Percentiles rank a stretch among this genome's conserved stretches.
These are phyloP conservation scores for Leptographium galeiforme DNA, from an alignment of 2,329 filamentous ascomycete species.

Conservation along the genomic window DNA sequence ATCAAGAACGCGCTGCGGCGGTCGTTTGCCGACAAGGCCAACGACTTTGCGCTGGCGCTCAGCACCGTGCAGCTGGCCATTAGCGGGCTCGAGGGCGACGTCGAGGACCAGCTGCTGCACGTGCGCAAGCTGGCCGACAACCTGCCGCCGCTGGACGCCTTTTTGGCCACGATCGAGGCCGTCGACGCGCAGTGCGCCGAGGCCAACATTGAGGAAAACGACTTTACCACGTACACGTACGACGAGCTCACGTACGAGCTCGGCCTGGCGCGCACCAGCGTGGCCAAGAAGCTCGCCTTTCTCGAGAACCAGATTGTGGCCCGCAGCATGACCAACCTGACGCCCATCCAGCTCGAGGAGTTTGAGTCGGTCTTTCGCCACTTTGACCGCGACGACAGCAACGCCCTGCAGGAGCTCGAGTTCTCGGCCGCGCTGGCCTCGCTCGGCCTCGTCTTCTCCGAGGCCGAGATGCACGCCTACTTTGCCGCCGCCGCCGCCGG, in stretches of 20 bases:
- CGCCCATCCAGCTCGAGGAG: conserved; percentile 93
- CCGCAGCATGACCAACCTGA: conserved; percentile 96
- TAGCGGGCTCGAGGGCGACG: conserved; percentile 90
- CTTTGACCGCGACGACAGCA: conserved; percentile 87
- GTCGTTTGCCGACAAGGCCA: conserved; percentile 94
- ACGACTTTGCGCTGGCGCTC: conserved; percentile 89
- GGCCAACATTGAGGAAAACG: conserved; percentile 98
- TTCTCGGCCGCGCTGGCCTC: conserved; percentile 94
- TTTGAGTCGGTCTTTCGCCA: conserved; percentile 98
- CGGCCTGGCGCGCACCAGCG: conserved; percentile 76
- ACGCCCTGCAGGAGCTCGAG: conserved; percentile 82
- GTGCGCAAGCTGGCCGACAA: conserved; percentile 76
- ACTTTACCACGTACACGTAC: conserved; percentile 98
- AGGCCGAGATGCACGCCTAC: conserved; percentile 95
- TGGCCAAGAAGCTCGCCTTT: conserved; percentile 93
- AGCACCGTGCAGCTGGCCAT: conserved; percentile 93
- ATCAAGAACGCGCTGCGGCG: conserved; percentile 92
- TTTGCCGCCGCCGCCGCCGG: conserved; percentile 68
- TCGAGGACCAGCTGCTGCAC: conserved; percentile 86
- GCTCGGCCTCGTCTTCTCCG: conserved; percentile 87
- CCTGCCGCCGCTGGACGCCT: conserved; percentile 78
- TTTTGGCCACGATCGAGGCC: conserved; percentile 72
- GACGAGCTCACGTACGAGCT: conserved; percentile 93
- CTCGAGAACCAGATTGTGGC: conserved; percentile 98
- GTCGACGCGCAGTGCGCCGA: conserved; percentile 84